Percentiles rank a stretch among this genome's conserved stretches.
Conservation (phyloP, 2,329 filamentous ascomycete genomes). For the Chaetomium sp. region DNA sequence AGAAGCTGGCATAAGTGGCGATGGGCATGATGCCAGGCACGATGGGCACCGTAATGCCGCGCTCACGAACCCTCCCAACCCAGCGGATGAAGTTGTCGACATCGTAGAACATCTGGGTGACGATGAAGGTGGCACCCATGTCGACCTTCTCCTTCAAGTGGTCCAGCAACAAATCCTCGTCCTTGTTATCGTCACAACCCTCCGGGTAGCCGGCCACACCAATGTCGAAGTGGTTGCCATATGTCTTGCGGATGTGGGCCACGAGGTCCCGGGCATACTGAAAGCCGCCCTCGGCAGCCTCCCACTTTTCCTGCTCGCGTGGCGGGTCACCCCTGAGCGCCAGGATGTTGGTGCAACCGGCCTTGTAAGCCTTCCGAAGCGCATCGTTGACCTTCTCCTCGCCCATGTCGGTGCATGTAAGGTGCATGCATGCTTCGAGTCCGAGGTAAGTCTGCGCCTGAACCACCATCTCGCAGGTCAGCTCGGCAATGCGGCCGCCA, state of each 20-base stretch:
- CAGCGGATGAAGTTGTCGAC: constrained; percentile 91
- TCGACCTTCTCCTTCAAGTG: constrained; percentile 98
- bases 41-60: constrained; percentile 71
- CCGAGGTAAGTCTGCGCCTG: constrained; percentile 95
- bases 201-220: constrained; percentile 97
- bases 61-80: constrained; percentile 82
- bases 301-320: constrained; percentile 91
- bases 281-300: constrained; percentile 82
- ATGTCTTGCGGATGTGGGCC: constrained; percentile 72
- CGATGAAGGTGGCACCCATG: constrained; percentile 87
- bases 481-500: constrained; percentile 83
- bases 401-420: constrained; percentile 98
- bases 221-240: constrained; percentile 93
- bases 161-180: constrained; percentile 81
- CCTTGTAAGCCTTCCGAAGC: constrained; percentile 83
- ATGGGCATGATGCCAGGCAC: constrained; percentile 94
- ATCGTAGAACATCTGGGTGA: constrained; percentile 99
- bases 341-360: constrained; percentile 96
- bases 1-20: constrained; percentile 89
- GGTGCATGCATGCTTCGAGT: constrained; percentile 97
- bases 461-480: constrained; percentile 97
- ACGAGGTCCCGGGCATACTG: constrained; percentile 89
- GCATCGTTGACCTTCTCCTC: constrained; percentile 88
- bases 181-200: constrained; percentile 88
- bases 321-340: constrained; percentile 92